phyloP scores from a whole-genome alignment of 108 stramenopile genomes.

The Stephanodiscus minutulus region DNA sequence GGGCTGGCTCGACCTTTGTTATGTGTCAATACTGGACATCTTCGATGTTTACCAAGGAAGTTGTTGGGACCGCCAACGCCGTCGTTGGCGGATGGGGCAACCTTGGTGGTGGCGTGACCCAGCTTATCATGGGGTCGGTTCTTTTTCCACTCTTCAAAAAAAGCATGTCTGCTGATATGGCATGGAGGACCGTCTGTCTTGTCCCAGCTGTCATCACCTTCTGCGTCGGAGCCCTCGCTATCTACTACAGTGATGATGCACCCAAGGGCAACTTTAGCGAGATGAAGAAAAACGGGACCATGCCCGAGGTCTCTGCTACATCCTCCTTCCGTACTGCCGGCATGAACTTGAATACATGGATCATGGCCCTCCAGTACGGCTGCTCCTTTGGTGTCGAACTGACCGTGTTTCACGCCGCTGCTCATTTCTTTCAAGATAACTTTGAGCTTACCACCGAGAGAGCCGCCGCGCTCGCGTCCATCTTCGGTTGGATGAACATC shows the following conservation, averaged over 20 bases:
- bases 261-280: slow-evolving; percentile 88
- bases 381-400: slow-evolving; percentile 93
- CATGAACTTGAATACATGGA: slow-evolving; percentile 83
- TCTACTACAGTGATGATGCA: slow-evolving; percentile 70
- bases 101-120: slow-evolving; percentile 85
- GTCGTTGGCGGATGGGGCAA: slow-evolving; percentile 77
- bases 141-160: slow-evolving; percentile 73
- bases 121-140: slow-evolving; percentile 66
- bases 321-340: slow-evolving; percentile 71
- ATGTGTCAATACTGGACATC: slow-evolving; percentile 86
- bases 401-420: slow-evolving; percentile 88
- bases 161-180: slow-evolving; percentile 56
- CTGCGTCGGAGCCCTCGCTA: slow-evolving; percentile 46
- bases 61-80: slow-evolving; percentile 89
- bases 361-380: slow-evolving; percentile 87
- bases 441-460: slow-evolving; percentile 69
- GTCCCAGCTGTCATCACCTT: slow-evolving; percentile 76
- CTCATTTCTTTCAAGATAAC: slow-evolving; percentile 79
- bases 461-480: slow-evolving; percentile 77
- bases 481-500: slow-evolving; percentile 81
- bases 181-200: slow-evolving; percentile 78
- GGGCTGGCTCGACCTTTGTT: slow-evolving; percentile 85
- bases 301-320: slow-evolving; percentile 75
- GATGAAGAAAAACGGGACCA: slow-evolving; percentile 70
- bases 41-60: slow-evolving; percentile 80